Evolutionary conservation across 768 basidiomycete species (phyloP), one percentile per base, ranked within the genome.

Genomic region (Mycena rosella): DNA sequence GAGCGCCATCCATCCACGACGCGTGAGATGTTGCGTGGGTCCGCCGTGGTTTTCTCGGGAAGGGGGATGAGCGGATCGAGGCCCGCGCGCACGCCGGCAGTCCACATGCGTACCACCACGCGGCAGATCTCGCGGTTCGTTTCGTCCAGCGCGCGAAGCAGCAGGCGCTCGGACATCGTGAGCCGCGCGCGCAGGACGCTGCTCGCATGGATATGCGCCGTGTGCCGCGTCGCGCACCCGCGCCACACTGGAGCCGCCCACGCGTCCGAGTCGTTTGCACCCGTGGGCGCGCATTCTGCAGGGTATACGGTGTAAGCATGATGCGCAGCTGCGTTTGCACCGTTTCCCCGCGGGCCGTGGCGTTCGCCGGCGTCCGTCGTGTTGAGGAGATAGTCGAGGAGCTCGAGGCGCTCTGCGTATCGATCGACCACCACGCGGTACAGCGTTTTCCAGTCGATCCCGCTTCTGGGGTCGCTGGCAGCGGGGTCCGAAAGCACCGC

Each of bases 381-480:
- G 64, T 48, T 45, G 18, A 79, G 64, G 2, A 78, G 58, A 42
- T 77, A 60, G 4, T 62, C 66, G 0, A 73, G 49, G 24, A 77
- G 27, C 52, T 80, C 80, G 10, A 83, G 73, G 5, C 79, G 76
- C 20, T 76, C 68, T 0, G 76, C 74, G 32, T 77, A 80, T 34
- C 80, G 75, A 17, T 83, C 74, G 2, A 78, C 67, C 15, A 82
- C 64, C 6, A 73, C 68, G 26, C 69, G 77, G 40, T 78, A 34
- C 15, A 81, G 70, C 3, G 76, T 69, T 27, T 29, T 56, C 82
- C 82, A 83, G 47, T 82, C 82, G 18, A 80, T 55, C 1, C 78
- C 78, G 38, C 77, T 78, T 1, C 72, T 70, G 9, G 11, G 14
- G 5, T 18, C 17, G 38, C 38, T 10, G 17, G 5, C 13, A 11